A percentile compares a stretch with the other conserved stretches of the same genome.
These are phyloP conservation scores for Cyberlindnera lachancei DNA, from an alignment of 805 yeast species.

Conservation along the genomic window DNA sequence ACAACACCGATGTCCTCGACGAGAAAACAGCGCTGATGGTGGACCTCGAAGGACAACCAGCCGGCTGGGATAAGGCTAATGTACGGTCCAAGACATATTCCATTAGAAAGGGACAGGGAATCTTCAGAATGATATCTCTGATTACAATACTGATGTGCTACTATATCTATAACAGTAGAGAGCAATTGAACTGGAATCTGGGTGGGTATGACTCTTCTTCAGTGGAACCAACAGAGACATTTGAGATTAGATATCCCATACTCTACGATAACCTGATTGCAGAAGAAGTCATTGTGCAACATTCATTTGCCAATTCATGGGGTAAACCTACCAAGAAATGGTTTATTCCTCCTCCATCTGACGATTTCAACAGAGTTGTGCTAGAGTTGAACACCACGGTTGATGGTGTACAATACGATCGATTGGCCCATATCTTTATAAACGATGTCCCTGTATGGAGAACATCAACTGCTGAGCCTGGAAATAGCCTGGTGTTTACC, in stretches of 20 bases:
- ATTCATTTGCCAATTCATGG: conserved; percentile 53
- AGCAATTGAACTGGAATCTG: too few species aligned
- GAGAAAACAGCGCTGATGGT: too few species aligned
- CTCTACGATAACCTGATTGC: conserved; percentile 25
- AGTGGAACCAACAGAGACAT: conserved; percentile 12
- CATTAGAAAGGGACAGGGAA: too few species aligned
- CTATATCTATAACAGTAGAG: too few species aligned
- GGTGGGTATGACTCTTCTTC: too few species aligned
- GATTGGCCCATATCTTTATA: conserved; percentile 56
- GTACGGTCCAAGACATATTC: too few species aligned
- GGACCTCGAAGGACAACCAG: too few species aligned
- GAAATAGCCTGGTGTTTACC: conserved; percentile 40
- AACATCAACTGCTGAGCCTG: conserved; percentile 79
- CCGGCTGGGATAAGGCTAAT: too few species aligned
- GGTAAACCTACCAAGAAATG: conserved; percentile 41
- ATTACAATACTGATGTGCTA: too few species aligned
- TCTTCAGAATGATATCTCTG: too few species aligned
- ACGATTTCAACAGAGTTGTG: conserved; percentile 44
- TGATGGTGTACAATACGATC: conserved; percentile 56
- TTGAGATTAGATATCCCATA: conserved; percentile 20
- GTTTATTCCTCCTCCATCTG: conserved; percentile 39
- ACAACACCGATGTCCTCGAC: too few species aligned
- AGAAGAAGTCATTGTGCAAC: conserved; percentile 33
- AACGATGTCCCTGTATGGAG: conserved; percentile 71
- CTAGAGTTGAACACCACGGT: conserved; percentile 45